Evolutionary conservation across 257 asterid genomes (phyloP).

Genomic region (Solanum tacnaense): DNA sequence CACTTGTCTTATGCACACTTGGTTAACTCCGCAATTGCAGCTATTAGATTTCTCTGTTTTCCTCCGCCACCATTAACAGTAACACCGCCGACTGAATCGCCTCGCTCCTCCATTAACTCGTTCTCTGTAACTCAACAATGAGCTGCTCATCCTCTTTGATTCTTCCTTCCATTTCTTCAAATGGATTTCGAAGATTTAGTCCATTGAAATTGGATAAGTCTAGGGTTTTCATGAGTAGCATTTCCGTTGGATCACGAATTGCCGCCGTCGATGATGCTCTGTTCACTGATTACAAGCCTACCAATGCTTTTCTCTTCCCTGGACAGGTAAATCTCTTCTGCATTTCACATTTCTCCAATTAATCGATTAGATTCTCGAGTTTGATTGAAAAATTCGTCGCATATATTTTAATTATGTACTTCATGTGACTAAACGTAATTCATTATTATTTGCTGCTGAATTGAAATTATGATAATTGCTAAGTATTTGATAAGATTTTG

Average conservation of each 20-base stretch:
- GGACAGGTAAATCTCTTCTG: conserved; percentile 55
- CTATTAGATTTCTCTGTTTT: background rate
- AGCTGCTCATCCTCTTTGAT: conserved; percentile 25
- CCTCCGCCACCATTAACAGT: background rate
- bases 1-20: background rate
- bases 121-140: conserved; percentile 18
- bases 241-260: conserved; percentile 57
- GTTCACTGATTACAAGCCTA: conserved; percentile 68
- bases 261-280: conserved; percentile 42
- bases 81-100: background rate
- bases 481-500: background rate
- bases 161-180: conserved; percentile 48
- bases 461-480: background rate
- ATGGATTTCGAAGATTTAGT: conserved; percentile 34
- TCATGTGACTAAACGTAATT: background rate
- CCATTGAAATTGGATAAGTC: conserved; percentile 34
- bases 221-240: conserved; percentile 64
- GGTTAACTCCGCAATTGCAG: background rate
- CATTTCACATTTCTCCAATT: background rate
- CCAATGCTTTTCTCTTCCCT: conserved; percentile 85
- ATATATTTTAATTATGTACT: background rate
- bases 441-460: background rate
- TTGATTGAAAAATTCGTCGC: background rate
- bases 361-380: background rate
- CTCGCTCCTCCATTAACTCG: background rate